Evolutionary conservation across 2,329 filamentous ascomycete genomes (phyloP).

Genomic region (Raffaelea albimanens): DNA sequence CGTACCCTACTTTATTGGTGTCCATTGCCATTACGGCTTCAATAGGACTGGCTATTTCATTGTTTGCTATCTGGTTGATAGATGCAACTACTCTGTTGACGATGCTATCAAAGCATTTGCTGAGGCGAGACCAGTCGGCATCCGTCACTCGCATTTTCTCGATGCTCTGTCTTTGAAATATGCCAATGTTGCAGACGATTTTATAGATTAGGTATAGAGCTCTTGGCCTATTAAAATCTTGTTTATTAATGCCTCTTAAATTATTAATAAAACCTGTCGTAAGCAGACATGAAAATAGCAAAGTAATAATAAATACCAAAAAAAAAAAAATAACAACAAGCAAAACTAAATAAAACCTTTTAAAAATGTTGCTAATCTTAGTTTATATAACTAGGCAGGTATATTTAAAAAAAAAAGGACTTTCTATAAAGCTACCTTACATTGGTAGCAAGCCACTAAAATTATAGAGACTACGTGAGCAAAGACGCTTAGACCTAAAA

Average conservation of each 20-base stretch:
- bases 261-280: neutral
- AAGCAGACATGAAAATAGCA: neutral
- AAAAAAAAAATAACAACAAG: too few relatives aligned
- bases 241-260: neutral
- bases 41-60: constrained; percentile 91
- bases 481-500: too few relatives aligned
- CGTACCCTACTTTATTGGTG: constrained; percentile 48
- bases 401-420: too few relatives aligned
- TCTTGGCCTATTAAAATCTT: neutral
- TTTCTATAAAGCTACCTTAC: too few relatives aligned
- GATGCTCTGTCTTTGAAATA: constrained; percentile 78
- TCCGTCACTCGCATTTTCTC: constrained; percentile 81
- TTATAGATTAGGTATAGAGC: neutral
- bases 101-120: constrained; percentile 75
- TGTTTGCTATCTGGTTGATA: constrained; percentile 81
- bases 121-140: constrained; percentile 64
- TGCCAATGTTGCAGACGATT: constrained; percentile 8
- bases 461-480: too few relatives aligned
- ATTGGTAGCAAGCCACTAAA: too few relatives aligned
- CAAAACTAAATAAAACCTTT: neutral
- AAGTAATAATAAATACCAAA: neutral
- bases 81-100: constrained; percentile 59
- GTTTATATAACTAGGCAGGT: too few relatives aligned
- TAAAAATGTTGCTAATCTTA: neutral
- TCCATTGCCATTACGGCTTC: constrained; percentile 95